phyloP scores from a whole-genome alignment of 345 rosid species.

The Excoecaria agallocha region DNA sequence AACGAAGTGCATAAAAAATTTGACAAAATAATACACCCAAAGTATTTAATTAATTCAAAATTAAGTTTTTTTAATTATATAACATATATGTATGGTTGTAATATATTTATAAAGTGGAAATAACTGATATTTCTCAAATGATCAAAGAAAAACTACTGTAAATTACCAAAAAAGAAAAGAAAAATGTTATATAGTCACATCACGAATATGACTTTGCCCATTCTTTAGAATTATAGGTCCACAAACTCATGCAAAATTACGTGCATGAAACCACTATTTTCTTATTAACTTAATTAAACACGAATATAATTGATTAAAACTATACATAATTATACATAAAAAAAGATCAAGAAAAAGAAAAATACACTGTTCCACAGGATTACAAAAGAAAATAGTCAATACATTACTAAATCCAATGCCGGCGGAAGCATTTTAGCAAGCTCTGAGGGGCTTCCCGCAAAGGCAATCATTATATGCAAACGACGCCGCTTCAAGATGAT shows the following conservation, averaged over 20 bases:
- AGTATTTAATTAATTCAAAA: too few relatives aligned
- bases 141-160: too few relatives aligned
- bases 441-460: conserved; percentile 70
- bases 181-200: not conserved
- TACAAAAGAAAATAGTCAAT: not conserved
- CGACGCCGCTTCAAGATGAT: conserved; percentile 81
- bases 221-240: not conserved
- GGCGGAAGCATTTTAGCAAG: conserved; percentile 34
- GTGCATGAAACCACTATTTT: conserved; percentile 9
- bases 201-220: not conserved
- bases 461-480: conserved; percentile 68
- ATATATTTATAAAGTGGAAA: too few relatives aligned
- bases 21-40: too few relatives aligned
- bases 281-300: not conserved
- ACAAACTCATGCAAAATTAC: conserved; percentile 10
- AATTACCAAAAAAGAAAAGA: not conserved
- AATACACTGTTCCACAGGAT: not conserved
- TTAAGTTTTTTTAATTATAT: too few relatives aligned
- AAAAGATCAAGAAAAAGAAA: not conserved
- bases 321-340: not conserved
- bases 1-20: too few relatives aligned
- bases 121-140: too few relatives aligned
- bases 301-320: not conserved
- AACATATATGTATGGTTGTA: too few relatives aligned
- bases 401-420: not conserved